Evolutionary conservation across 2,329 filamentous ascomycete genomes (phyloP).

Genomic region (Diaporthe vaccinii): DNA sequence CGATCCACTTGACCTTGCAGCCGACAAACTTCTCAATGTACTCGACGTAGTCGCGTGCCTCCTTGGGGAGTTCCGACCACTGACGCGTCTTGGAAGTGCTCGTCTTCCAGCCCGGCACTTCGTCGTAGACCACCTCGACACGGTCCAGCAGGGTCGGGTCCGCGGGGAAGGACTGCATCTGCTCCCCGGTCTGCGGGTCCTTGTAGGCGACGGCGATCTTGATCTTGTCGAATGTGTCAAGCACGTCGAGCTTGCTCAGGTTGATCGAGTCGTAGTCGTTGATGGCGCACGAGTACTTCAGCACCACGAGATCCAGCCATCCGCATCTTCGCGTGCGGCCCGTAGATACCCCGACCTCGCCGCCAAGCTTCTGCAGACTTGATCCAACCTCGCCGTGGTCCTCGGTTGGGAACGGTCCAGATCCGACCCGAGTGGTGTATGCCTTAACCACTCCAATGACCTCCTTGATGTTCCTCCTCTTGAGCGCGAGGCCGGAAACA

Average conservation of each 20-base stretch:
- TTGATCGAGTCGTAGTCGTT: constrained; percentile 60
- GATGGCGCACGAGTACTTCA: constrained; percentile 73
- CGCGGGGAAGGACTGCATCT: constrained; percentile 74
- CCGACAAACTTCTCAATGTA: constrained; percentile 75
- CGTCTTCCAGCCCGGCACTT: constrained; percentile 77
- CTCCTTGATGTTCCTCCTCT: constrained; percentile 66
- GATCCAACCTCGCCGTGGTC: constrained; percentile 54
- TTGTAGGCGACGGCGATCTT: constrained; percentile 81
- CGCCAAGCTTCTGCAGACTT: constrained; percentile 56
- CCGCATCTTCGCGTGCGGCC: constrained; percentile 71
- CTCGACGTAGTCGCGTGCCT: constrained; percentile 75
- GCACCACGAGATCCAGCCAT: constrained; percentile 74
- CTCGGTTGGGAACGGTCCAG: constrained; percentile 74
- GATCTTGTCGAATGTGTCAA: constrained; percentile 81
- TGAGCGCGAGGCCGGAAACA: constrained; percentile 69
- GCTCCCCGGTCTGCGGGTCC: constrained; percentile 56
- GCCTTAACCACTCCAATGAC: constrained; percentile 76
- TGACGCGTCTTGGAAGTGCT: constrained; percentile 71
- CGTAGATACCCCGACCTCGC: constrained; percentile 57
- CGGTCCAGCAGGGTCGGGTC: constrained; percentile 70
- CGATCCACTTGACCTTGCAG: constrained; percentile 74
- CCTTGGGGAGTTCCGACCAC: constrained; percentile 73
- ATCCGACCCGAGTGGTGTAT: constrained; percentile 49
- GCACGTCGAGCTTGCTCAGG: constrained; percentile 73
- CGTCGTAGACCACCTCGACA: constrained; percentile 76